A percentile compares a stretch with the other conserved stretches of the same genome.
Evolutionary conservation across 805 yeast species (phyloP).

Genomic region (Candida boidinii): DNA sequence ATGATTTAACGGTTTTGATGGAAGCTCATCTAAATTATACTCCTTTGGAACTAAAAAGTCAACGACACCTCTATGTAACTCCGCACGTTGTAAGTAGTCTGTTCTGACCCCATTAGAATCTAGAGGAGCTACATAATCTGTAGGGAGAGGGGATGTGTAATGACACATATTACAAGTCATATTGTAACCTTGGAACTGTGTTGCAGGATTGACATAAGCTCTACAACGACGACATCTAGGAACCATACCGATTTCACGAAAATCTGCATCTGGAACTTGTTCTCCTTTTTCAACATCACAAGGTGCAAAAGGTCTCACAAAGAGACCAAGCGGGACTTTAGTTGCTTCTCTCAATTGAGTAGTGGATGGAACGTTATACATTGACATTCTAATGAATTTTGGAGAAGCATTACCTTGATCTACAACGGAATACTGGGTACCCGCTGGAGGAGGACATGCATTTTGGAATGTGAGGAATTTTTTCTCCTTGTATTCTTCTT

Average conservation of each 20-base stretch:
- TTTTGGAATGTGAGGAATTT: conserved; percentile 67
- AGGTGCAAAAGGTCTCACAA: conserved; percentile 81
- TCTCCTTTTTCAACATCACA: conserved; percentile 35
- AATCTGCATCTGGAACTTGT: conserved; percentile 60
- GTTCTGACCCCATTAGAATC: conserved; percentile 54
- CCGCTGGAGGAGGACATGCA: conserved; percentile 77
- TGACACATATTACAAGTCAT: conserved; percentile 85
- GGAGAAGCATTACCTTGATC: conserved; percentile 89
- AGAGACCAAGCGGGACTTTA: conserved; percentile 72
- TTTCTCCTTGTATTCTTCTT: conserved; percentile 26
- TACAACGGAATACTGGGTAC: conserved; percentile 54
- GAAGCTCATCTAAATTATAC: conserved; percentile 45
- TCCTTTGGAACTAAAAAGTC: conserved; percentile 73
- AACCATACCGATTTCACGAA: conserved; percentile 51
- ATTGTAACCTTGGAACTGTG: conserved; percentile 54
- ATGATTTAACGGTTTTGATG: conserved; percentile 49
- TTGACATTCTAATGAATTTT: conserved; percentile 63
- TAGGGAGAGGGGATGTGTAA: conserved; percentile 61
- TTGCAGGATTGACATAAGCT: conserved; percentile 79
- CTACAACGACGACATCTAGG: conserved; percentile 91
- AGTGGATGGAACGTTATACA: conserved; percentile 75
- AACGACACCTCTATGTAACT: conserved; percentile 72
- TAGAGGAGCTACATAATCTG: conserved; percentile 55
- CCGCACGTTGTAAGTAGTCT: conserved; percentile 63
- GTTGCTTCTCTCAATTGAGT: conserved; percentile 63